These are phyloP conservation scores for Arthrobotrys conoides DNA, from an alignment of 2,329 filamentous ascomycete genomes.

Conservation along the genomic window DNA sequence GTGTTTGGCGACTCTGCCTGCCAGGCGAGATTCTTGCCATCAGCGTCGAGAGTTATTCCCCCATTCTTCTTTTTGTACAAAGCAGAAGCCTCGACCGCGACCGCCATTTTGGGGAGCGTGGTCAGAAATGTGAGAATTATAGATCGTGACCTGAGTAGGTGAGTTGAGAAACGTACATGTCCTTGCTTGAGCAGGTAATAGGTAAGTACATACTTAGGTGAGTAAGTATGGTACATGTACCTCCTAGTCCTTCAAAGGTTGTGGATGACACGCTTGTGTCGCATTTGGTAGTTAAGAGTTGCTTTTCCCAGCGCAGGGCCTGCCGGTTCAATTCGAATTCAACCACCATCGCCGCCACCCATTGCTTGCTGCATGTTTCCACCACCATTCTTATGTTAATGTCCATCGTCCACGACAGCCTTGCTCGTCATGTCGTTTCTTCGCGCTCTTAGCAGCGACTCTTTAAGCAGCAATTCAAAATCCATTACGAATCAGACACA, in stretches of 20 bases:
- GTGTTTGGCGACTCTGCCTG: slow-evolving; percentile 72
- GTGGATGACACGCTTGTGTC: background rate
- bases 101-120: slow-evolving; percentile 69
- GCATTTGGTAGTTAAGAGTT: background rate
- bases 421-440: slow-evolving; percentile 49
- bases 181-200: background rate
- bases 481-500: slow-evolving; percentile 24
- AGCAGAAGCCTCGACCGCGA: slow-evolving; percentile 75
- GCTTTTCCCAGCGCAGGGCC: background rate
- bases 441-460: slow-evolving; percentile 54
- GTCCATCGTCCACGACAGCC: background rate
- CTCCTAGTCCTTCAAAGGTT: too few species aligned
- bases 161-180: too few species aligned
- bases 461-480: slow-evolving; percentile 35
- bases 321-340: background rate
- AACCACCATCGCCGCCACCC: slow-evolving; percentile 11
- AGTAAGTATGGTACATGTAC: background rate
- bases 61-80: slow-evolving; percentile 98
- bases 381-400: background rate
- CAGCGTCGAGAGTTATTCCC: slow-evolving; percentile 79
- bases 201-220: background rate
- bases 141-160: background rate
- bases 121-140: background rate
- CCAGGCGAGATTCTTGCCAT: slow-evolving; percentile 84
- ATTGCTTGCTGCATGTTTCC: background rate